phyloP scores from a whole-genome alignment of 495 filamentous ascomycete genomes.

The Achaetomiella virescens region DNA sequence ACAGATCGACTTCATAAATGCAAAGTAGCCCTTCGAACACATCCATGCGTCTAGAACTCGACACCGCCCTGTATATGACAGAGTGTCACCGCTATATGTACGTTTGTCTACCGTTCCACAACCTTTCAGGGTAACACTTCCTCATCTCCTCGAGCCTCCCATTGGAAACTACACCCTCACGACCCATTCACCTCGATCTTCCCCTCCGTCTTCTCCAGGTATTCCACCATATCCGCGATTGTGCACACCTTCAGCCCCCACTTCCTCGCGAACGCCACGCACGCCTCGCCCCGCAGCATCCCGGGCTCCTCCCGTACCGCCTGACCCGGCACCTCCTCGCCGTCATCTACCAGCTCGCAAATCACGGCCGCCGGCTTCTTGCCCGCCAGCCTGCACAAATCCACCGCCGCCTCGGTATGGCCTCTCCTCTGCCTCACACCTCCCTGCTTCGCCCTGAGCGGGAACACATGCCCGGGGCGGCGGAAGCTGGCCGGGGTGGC shows the following conservation, averaged over 20 bases:
- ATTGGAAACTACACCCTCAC: conserved; percentile 5
- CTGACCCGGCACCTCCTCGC: conserved; percentile 53
- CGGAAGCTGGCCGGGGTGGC: conserved; percentile 58
- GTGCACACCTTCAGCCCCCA: conserved; percentile 93
- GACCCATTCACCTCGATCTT: conserved; percentile 42
- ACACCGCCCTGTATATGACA: too few species aligned
- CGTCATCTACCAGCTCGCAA: conserved; percentile 78
- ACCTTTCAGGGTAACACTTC: neutral
- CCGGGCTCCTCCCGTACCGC: conserved; percentile 55
- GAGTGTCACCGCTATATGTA: neutral
- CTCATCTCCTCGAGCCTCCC: neutral
- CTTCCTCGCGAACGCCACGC: conserved; percentile 76
- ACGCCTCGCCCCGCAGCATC: conserved; percentile 92
- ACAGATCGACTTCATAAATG: neutral
- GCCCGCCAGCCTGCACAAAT: conserved; percentile 76
- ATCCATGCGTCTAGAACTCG: neutral
- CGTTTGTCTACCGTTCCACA: neutral
- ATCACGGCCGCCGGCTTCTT: conserved; percentile 74
- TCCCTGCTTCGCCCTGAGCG: conserved; percentile 70
- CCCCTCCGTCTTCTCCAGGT: conserved; percentile 63
- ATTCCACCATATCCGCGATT: conserved; percentile 79
- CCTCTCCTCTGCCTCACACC: conserved; percentile 73
- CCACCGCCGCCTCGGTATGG: conserved; percentile 89
- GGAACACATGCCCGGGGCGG: conserved; percentile 85
- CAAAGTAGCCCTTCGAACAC: neutral